Evolutionary conservation across 768 basidiomycete genomes (phyloP).

Genomic region (Russula compacta): DNA sequence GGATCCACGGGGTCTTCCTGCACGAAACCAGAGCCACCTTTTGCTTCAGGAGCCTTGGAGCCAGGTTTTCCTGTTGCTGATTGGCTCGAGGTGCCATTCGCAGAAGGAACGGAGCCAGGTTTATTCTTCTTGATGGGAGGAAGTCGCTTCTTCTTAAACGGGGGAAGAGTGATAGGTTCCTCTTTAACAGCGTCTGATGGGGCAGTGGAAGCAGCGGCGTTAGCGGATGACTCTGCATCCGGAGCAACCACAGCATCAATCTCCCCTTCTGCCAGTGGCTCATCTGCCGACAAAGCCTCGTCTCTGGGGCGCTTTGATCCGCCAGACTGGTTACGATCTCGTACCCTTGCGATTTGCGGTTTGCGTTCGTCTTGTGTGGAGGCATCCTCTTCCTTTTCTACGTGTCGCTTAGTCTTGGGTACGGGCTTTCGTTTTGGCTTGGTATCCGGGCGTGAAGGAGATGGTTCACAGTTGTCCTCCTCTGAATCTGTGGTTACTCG

Average conservation of each 20-base stretch:
- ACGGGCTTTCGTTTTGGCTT: conserved; percentile 11
- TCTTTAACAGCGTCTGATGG: conserved; percentile 8
- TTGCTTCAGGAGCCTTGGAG: background rate
- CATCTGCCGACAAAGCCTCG: conserved; percentile 9
- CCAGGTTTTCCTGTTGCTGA: conserved; percentile 1
- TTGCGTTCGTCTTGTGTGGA: conserved; percentile 19
- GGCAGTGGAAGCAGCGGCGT: background rate
- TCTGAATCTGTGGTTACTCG: conserved; percentile 15
- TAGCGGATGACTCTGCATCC: conserved; percentile 7
- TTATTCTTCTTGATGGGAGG: conserved; percentile 20
- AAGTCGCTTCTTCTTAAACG: conserved; percentile 19
- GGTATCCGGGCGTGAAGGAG: conserved; percentile 5
- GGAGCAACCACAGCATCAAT: background rate
- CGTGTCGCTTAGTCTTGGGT: conserved; percentile 9
- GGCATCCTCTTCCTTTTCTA: conserved; percentile 14
- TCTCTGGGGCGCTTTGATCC: conserved; percentile 13
- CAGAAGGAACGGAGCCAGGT: conserved; percentile 1
- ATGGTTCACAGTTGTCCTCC: conserved; percentile 15
- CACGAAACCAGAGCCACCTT: background rate
- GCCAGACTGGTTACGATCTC: conserved; percentile 9
- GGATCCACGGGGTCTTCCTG: conserved; percentile 8
- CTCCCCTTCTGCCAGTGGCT: conserved; percentile 4
- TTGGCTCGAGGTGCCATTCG: background rate
- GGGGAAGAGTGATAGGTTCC: conserved; percentile 15
- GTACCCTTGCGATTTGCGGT: background rate